Evolutionary conservation across 306 rosid species (phyloP).

Genomic region (Fragaria vesca): DNA sequence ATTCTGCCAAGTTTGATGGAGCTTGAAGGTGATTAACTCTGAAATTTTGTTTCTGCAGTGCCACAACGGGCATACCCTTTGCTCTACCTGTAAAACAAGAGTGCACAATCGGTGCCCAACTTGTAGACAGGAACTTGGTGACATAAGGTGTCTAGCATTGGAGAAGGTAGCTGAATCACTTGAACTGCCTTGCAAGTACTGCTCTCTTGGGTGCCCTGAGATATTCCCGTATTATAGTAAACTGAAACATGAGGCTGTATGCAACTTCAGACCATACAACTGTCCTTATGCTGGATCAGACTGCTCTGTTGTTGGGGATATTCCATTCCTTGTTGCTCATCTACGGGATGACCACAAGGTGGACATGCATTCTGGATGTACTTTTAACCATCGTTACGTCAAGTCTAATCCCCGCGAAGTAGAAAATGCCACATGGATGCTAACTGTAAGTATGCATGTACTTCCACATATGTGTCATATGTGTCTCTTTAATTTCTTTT

Average conservation of each 20-base stretch:
- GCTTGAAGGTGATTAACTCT: slow-evolving; percentile 17
- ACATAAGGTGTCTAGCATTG: slow-evolving; percentile 72
- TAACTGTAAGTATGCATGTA: slow-evolving; percentile 51
- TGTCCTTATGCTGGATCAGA: slow-evolving; percentile 83
- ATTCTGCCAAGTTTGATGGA: background rate
- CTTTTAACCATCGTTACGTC: slow-evolving; percentile 81
- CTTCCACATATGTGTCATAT: background rate
- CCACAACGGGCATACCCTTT: slow-evolving; percentile 76
- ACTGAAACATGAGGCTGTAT: slow-evolving; percentile 66
- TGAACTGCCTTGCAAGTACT: slow-evolving; percentile 68
- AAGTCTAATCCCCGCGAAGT: slow-evolving; percentile 80
- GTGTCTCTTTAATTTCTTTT: background rate
- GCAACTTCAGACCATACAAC: slow-evolving; percentile 73
- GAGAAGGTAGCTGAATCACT: slow-evolving; percentile 82
- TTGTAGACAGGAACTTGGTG: slow-evolving; percentile 76
- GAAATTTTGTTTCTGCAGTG: slow-evolving; percentile 47
- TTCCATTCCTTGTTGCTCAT: slow-evolving; percentile 61
- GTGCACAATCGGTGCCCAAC: slow-evolving; percentile 85
- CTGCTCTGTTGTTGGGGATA: slow-evolving; percentile 68
- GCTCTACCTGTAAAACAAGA: slow-evolving; percentile 71
- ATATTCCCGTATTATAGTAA: slow-evolving; percentile 72
- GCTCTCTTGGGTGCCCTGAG: slow-evolving; percentile 68
- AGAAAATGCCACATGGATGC: slow-evolving; percentile 87
- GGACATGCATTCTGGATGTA: slow-evolving; percentile 82
- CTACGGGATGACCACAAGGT: slow-evolving; percentile 77